Base-by-base conservation (phyloP, 805 yeast genomes). In the Ogataea philodendri region DNA sequence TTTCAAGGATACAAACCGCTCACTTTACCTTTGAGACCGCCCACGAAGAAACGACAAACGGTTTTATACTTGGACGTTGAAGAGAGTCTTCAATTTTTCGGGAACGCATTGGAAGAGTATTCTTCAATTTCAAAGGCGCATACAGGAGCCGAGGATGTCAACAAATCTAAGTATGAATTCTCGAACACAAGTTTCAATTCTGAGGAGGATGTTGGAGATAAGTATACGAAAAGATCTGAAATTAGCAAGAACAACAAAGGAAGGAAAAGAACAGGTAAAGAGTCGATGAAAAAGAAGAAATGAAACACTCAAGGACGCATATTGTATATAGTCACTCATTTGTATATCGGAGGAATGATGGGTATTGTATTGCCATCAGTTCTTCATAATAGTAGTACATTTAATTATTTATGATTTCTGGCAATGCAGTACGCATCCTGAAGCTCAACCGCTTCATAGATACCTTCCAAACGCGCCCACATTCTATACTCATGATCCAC, bases 391-490 rank as follows among this genome's bases (percentile, higher is more conserved):
- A n/a, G n/a, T n/a, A n/a, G n/a, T n/a, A n/a, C n/a, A n/a, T n/a
- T n/a, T n/a, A 17, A 35, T n/a, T 29, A 38, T n/a, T 46, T 49
- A 23, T 52, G 57, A 25, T 60, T 62, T 44, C 59, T 60, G 8
- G 67, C 67, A 29, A 55, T 43, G 68, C 99, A 93, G 60, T 66
- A 83, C 7, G 84, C 82, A 63, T 93, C 99, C 28, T 76, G 76
- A n/a, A 93, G 77, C 54, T 82, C 88, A 27, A 87, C 74, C 5
- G 97, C 97, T 60, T 89, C 96, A 55, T 93, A 93, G 3, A 86
- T 82, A 29, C 99, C 99, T 58, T 89, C 96, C 46, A 86, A 64
- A 48, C 85, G 83, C 2, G 95, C 90, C 52, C 71, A 65, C 6
- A 85, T 81, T 35, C 78, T 71, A 55, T 86, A 78, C 49, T 80